These are phyloP conservation scores for Eucalyptus cloeziana DNA, from an alignment of 345 rosid genomes.

Conservation along the genomic window DNA sequence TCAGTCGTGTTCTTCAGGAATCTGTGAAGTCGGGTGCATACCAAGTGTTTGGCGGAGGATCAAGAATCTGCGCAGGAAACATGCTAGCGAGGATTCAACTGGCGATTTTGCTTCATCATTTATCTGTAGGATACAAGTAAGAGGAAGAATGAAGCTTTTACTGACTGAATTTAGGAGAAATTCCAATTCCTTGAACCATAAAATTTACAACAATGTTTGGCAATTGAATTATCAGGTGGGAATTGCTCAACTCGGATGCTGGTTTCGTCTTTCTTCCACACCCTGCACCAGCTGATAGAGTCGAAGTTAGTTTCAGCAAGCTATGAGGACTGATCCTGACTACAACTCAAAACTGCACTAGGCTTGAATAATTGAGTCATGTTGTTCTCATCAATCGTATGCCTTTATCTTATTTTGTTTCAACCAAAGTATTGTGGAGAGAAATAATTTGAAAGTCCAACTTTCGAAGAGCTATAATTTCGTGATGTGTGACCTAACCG, in stretches of 20 bases:
- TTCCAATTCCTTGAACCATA: neutral
- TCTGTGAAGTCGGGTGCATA: constrained; percentile 8
- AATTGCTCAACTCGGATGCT: constrained; percentile 19
- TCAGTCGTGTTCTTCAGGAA: neutral
- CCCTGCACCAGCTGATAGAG: constrained; percentile 22
- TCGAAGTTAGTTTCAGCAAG: constrained; percentile 4
- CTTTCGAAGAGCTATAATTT: neutral
- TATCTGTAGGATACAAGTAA: constrained; percentile 38
- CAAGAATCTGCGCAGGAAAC: constrained; percentile 27
- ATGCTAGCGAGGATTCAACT: constrained; percentile 26
- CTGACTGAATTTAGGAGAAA: neutral
- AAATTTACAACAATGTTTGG: neutral
- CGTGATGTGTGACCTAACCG: neutral
- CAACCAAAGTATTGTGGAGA: neutral
- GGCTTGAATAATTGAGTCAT: neutral
- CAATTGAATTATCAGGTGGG: constrained; percentile 14
- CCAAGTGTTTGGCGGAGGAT: constrained; percentile 17
- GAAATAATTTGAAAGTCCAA: neutral
- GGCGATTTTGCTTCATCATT: constrained; percentile 25
- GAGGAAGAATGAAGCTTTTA: neutral
- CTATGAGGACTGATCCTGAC: neutral
- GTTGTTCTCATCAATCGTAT: neutral
- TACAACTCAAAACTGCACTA: neutral
- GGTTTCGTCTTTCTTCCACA: constrained; percentile 6
- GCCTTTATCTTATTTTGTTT: neutral